phyloP scores from a whole-genome alignment of 2,329 filamentous ascomycete species.

The Pseudogymnoascus sp. region DNA sequence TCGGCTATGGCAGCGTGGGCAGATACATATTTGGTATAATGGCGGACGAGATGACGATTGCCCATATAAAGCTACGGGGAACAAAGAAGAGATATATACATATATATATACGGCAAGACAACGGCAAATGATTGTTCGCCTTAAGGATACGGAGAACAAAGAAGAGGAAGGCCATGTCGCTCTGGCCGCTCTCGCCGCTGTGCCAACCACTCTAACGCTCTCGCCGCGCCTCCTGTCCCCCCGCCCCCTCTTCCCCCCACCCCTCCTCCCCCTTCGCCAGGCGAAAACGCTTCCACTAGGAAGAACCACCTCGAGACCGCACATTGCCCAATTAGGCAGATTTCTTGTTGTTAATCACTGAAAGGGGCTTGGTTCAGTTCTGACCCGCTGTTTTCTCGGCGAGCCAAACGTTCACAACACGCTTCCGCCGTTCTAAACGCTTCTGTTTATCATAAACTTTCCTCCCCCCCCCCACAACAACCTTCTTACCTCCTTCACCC shows the following conservation, averaged over 20 bases:
- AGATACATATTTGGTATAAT: background rate
- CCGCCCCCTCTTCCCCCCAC: background rate
- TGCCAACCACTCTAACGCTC: background rate
- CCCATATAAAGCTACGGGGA: background rate
- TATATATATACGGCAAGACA: background rate
- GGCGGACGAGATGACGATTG: background rate
- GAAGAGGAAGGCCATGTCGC: background rate
- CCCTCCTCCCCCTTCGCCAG: background rate
- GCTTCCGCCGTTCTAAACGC: background rate
- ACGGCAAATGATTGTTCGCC: background rate
- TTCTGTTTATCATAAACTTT: background rate
- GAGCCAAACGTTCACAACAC: background rate
- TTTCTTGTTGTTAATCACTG: background rate
- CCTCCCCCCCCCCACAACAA: background rate
- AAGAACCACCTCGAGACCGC: background rate
- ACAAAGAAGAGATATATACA: background rate
- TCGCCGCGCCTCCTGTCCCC: background rate
- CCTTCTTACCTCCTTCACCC: background rate
- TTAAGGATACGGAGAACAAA: background rate
- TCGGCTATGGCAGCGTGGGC: background rate
- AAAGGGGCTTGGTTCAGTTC: background rate
- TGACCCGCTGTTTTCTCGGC: background rate
- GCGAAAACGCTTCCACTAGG: background rate
- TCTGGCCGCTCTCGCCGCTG: background rate
- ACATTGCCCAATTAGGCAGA: background rate